Base-by-base conservation (phyloP, 805 yeast species). In the Suhomyces pyralidae region DNA sequence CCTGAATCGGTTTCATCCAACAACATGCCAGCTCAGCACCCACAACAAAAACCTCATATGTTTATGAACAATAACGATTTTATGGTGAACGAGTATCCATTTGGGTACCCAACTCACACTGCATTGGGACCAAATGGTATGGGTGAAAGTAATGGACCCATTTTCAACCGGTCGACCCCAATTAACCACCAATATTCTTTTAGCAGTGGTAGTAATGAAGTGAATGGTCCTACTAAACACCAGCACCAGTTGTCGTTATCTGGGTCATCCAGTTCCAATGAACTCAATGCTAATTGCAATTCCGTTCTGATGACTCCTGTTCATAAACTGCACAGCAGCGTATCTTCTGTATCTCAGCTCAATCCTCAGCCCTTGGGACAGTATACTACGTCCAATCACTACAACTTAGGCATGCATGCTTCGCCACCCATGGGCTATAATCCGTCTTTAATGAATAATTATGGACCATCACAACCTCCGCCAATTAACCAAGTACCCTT, bases 41-140 rank as follows among this genome's bases (percentile, higher is more conserved):
- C 22, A 17, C 19, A 19, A 4, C 34, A 28, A 6, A 14, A 17
- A 12, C 45, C 45, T 24, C 19, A 22, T n/a, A 17, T 30, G 36
- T 34, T 15, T 46, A 42, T 46, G 6, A 46, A 46, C 40, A 48
- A 30, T 30, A 56, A 56, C 51, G 61, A 58, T 40, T 58, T 47
- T 48, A 53, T 51, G 53, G 48, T 49, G 34, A 58, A 57, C 46
- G 61, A 60, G 28, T 49, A 55, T 46, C 56, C 53, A 26, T 55
- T 46, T 45, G 52, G 52, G 45, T 50, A 34, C 20, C 52, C 52
- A 12, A 24, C 42, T 19, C 50, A 48, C 9, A 17, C 40, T 36
- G 40, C 24, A 9, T 38, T 38, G 42, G 22, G 22, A 9, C 42
- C 42, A 17, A 17, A 38, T 17, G 45, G 45, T 24, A 22, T 20